Evolutionary conservation across 2,329 filamentous ascomycete genomes (phyloP), one percentile per base, ranked within the genome.

Genomic region (Aspergillus intermedius): DNA sequence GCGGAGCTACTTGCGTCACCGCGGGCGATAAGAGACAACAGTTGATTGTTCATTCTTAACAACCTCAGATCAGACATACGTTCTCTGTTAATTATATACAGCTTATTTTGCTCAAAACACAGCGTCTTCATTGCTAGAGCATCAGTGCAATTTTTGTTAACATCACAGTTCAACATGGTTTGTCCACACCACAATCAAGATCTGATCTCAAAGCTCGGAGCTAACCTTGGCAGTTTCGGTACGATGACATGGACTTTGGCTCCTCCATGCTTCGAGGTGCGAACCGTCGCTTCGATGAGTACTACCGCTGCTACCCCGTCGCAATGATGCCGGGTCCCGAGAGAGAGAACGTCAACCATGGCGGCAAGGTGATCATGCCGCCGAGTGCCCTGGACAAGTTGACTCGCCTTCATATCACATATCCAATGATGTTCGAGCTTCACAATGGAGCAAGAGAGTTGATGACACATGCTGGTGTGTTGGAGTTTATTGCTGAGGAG

Each of bases 401-500:
- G 59, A 96, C 93, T 13, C 82, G 91, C 64, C 76, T 98, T 13
- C 91, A 97, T 70, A 95, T 98, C 54, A 91, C 94, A 66, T 98
- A 95, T 76, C 93, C 93, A 6, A 88, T 98, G 77, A 81, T 97
- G 57, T 95, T 98, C 75, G 91, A 98, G 79, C 78, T 98, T 57
- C 87, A 88, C 60, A 98, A 97, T 65, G 90, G 91, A 21, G 82
- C 86, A 53, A 85, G 84, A 65, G 82, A 82, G 23, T 85, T 79
- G 66, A 85, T 87, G 66, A 93, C 91, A 22, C 93, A 98, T 70
- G 91, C 88, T 4, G 93, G 93, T 75, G 93, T 98, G 17, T 72
- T 98, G 54, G 93, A 98, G 70, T 98, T 98, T 65, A 93, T 95
- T 49, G 93, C 93, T 3, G 93, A 98, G 66, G 93, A 98, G 70